Evolutionary conservation across 192 early-diverging fungal species (phyloP).

Genomic region (Backusella australiensis): DNA sequence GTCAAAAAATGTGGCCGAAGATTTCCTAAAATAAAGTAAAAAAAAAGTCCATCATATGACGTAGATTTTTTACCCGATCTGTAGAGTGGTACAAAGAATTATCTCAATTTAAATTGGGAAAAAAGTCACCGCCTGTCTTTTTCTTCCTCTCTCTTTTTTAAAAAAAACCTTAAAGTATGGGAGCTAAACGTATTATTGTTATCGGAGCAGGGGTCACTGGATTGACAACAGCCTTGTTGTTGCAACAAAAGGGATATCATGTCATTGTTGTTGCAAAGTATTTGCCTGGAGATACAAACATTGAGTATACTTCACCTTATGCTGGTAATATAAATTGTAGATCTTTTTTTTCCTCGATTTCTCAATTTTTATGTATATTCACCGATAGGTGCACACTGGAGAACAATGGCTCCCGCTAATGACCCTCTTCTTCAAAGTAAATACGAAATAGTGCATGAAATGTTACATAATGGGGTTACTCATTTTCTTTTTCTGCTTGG

Average conservation of each 20-base stretch:
- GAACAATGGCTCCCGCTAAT: conserved; percentile 41
- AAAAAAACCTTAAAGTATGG: not conserved
- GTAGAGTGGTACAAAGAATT: not conserved
- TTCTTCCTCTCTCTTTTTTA: not conserved
- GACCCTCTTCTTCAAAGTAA: conserved; percentile 38
- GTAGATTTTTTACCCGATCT: not conserved
- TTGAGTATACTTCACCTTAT: conserved; percentile 56
- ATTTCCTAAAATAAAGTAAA: too few species aligned
- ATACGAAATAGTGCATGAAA: not conserved
- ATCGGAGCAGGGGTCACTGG: conserved; percentile 67
- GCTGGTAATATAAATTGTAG: conserved; percentile 1
- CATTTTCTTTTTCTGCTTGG: not conserved
- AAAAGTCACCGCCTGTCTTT: not conserved
- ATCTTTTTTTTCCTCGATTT: not conserved
- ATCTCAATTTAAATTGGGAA: not conserved
- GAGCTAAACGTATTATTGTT: not conserved
- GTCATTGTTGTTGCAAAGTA: conserved; percentile 53
- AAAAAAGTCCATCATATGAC: not conserved
- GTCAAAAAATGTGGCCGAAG: too few species aligned
- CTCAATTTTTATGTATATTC: not conserved
- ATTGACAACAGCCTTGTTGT: conserved; percentile 55
- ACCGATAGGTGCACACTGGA: conserved; percentile 57
- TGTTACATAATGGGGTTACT: not conserved
- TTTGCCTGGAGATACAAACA: conserved; percentile 36
- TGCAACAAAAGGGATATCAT: conserved; percentile 42